Percentiles rank a stretch among this genome's conserved stretches.
These are phyloP conservation scores for Alloteropsis angusta DNA, from an alignment of 202 grass and related monocot species.

Conservation along the genomic window DNA sequence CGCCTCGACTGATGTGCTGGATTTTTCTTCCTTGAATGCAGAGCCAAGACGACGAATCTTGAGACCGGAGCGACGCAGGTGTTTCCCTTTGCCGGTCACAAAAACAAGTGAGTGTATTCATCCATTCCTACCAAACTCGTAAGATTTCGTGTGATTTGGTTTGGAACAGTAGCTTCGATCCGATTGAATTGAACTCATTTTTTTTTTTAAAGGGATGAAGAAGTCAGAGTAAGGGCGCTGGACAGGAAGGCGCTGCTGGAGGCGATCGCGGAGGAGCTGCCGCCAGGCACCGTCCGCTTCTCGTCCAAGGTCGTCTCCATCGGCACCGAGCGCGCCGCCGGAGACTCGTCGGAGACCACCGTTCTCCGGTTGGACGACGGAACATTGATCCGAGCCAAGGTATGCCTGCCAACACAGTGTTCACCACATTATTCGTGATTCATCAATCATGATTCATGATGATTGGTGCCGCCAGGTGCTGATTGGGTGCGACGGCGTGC, in stretches of 20 bases:
- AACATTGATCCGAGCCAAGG: constrained; percentile 56
- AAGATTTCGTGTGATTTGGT: no score
- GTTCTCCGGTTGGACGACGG: constrained; percentile 50
- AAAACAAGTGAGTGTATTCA: constrained; percentile 16
- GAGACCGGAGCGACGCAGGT: constrained; percentile 40
- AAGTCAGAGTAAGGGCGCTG: constrained; percentile 27
- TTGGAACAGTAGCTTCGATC: background rate
- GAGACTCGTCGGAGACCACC: constrained; percentile 14
- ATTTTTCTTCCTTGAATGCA: background rate
- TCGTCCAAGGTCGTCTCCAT: constrained; percentile 56
- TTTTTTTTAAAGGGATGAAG: background rate
- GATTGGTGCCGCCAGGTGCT: constrained; percentile 4
- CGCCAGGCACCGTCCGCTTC: constrained; percentile 31
- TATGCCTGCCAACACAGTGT: background rate
- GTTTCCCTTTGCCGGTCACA: constrained; percentile 33
- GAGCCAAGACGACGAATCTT: constrained; percentile 37
- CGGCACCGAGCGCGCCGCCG: constrained; percentile 2
- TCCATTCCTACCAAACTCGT: no score
- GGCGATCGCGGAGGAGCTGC: constrained; percentile 39
- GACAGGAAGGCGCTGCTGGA: constrained; percentile 46
- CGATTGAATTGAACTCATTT: no score
- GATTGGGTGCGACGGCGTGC: constrained; percentile 75
- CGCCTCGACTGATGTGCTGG: background rate
- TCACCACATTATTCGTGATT: no score
- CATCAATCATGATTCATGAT: no score